Evolutionary conservation across 441 rosid genomes (phyloP), one percentile per base, ranked within the genome.

Genomic region (Eutrema salsugineum): DNA sequence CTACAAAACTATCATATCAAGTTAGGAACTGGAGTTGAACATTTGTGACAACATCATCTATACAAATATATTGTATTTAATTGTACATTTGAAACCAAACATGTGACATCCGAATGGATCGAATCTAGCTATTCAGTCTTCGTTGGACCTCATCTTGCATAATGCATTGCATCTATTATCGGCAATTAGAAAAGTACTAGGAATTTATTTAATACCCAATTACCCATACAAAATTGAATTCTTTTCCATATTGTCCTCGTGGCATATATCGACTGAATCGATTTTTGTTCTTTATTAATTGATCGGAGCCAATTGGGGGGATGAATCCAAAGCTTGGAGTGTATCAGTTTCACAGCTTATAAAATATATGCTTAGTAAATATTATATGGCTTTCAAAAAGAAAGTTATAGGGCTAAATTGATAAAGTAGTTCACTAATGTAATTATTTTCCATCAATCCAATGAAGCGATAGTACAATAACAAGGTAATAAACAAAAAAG

Each of bases 201-300:
- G 68, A 66, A 50, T 50, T 16, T n/a, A n/a, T n/a, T 20, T 20
- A 20, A 20, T 20, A 20, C 22, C 22, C 22, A 20, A 42, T 7
- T 38, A 33, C 58, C 69, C 63, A 60, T 75, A 66, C 68, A 42
- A 67, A 40, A 59, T 20, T 75, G 28, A 60, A 60, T 35, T 33
- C 22, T 5, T 6, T 51, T 19, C 66, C 61, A 57, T 66, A 22
- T 15, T n/a, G 10, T 12, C 19, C 30, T 47, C 66, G 46, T 59
- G 72, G 62, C 47, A 32, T 44, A 19, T 12, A n/a, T 9, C 3
- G 35, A 30, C 40, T 36, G 46, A 48, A 32, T 43, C 20, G 10
- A 51, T 58, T 54, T 42, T 38, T 24, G 46, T 50, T 50, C 24
- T 28, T 28, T 17, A 36, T 16, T 54, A 35, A 55, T 35, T 8